Conservation (phyloP, 805 yeast species). For the Metschnikowia henanensis region DNA sequence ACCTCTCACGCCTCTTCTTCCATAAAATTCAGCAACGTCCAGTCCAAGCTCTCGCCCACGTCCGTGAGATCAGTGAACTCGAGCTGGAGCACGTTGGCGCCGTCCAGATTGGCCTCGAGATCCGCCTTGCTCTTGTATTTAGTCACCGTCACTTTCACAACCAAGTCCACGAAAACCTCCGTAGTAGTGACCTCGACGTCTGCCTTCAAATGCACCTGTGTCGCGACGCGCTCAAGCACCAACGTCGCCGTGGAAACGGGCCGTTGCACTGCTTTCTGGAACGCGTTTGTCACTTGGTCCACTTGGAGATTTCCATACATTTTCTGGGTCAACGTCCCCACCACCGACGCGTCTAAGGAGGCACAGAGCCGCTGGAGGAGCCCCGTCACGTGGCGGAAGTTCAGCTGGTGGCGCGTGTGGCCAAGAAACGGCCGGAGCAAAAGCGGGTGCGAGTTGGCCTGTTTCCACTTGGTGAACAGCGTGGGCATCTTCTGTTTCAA, state of each 20-base stretch:
- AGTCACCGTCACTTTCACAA: slow-evolving; percentile 35
- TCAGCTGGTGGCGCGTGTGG: slow-evolving; percentile 53
- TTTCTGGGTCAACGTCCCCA: slow-evolving; percentile 7
- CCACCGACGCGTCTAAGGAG: slow-evolving; percentile 8
- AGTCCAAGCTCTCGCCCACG: slow-evolving; percentile 54
- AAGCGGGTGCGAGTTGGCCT: slow-evolving; percentile 42
- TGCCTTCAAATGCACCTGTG: slow-evolving; percentile 23
- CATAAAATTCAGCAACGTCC: slow-evolving; percentile 46
- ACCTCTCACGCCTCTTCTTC: slow-evolving; percentile 10
- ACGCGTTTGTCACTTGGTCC: slow-evolving; percentile 28
- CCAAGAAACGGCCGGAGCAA: slow-evolving; percentile 60
- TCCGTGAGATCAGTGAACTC: slow-evolving; percentile 51
- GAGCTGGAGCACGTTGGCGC: slow-evolving; percentile 43
- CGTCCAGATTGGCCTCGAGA: slow-evolving; percentile 29
- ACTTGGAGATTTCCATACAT: slow-evolving; percentile 28
- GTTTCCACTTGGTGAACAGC: slow-evolving; percentile 45
- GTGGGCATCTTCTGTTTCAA: slow-evolving; percentile 48
- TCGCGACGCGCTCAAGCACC: slow-evolving; percentile 21
- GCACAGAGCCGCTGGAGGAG: slow-evolving; percentile 27
- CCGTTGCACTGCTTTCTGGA: slow-evolving; percentile 38
- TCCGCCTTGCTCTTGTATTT: slow-evolving; percentile 27
- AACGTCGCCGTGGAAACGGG: slow-evolving; percentile 35
- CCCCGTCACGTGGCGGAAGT: slow-evolving; percentile 28
- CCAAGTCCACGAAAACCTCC: slow-evolving; percentile 42
- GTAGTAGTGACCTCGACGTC: slow-evolving; percentile 36